Conservation (phyloP, 2,329 filamentous ascomycete species). For the Xylariaceae sp. region DNA sequence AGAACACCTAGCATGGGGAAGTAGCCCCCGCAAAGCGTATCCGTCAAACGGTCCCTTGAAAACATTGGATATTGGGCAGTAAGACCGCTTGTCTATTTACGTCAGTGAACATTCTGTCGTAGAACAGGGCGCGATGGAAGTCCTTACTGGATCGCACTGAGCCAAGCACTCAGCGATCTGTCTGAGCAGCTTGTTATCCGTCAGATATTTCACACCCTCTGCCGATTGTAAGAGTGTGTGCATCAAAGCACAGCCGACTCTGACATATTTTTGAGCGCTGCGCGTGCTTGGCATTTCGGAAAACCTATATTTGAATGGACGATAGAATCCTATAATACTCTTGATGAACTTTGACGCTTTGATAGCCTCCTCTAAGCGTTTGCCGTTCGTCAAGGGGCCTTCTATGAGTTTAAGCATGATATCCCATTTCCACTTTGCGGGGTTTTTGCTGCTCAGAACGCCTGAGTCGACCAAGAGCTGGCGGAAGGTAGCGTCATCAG, state of each 20-base stretch:
- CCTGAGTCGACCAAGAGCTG: constrained; percentile 77
- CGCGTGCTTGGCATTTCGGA: constrained; percentile 89
- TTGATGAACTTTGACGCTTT: constrained; percentile 97
- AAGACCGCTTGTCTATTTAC: constrained; percentile 66
- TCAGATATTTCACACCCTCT: constrained; percentile 84
- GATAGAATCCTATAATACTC: constrained; percentile 90
- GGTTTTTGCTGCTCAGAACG: constrained; percentile 88
- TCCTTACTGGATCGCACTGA: constrained; percentile 83
- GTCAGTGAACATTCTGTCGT: constrained; percentile 27
- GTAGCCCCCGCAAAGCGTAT: constrained; percentile 90
- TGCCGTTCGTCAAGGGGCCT: constrained; percentile 87
- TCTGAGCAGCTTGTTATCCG: constrained; percentile 89
- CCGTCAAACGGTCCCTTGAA: constrained; percentile 80
- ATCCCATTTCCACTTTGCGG: constrained; percentile 97
- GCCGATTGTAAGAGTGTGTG: constrained; percentile 83
- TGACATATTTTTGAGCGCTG: constrained; percentile 91
- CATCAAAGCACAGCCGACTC: constrained; percentile 86
- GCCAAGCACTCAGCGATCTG: constrained; percentile 96
- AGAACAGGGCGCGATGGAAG: neutral
- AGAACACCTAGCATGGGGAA: constrained; percentile 90
- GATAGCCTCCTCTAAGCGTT: constrained; percentile 90
- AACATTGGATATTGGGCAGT: constrained; percentile 90
- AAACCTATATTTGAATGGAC: constrained; percentile 96
- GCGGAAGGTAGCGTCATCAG: constrained; percentile 68
- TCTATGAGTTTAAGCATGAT: constrained; percentile 90